Evolutionary conservation across 805 yeast genomes (phyloP).

Genomic region (Candida berthetii): DNA sequence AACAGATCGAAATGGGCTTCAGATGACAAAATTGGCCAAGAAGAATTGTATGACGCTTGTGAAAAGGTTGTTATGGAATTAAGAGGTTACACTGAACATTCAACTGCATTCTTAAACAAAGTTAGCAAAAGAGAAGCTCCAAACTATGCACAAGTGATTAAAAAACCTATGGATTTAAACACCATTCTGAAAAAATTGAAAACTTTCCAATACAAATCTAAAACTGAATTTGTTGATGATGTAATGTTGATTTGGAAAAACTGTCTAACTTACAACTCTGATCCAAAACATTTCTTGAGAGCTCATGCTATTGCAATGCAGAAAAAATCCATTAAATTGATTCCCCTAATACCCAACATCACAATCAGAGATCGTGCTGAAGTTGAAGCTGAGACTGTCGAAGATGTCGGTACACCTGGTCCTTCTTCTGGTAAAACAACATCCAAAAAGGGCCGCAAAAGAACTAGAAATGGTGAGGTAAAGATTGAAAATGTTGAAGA

Average conservation of each 20-base stretch:
- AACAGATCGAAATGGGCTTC: constrained; percentile 97
- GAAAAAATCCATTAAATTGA: constrained; percentile 68
- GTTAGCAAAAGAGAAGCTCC: constrained; percentile 99
- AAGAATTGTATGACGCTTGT: constrained; percentile 94
- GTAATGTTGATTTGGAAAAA: constrained; percentile 93
- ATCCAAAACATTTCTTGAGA: constrained; percentile 86
- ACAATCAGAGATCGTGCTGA: constrained; percentile 67
- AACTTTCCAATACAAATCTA: constrained; percentile 72
- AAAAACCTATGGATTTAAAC: constrained; percentile 93
- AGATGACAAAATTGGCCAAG: constrained; percentile 94
- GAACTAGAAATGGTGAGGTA: constrained; percentile 28
- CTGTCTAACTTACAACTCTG: constrained; percentile 88
- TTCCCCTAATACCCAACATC: constrained; percentile 88
- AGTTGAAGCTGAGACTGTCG: constrained; percentile 44
- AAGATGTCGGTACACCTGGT: constrained; percentile 19
- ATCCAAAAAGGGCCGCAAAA: constrained; percentile 32
- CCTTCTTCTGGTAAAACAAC: constrained; percentile 24
- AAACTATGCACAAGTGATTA: constrained; percentile 84
- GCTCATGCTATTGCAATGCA: constrained; percentile 96
- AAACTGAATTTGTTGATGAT: constrained; percentile 91
- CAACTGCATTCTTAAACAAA: constrained; percentile 90
- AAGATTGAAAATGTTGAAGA: constrained; percentile 16
- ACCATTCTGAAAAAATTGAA: constrained; percentile 90
- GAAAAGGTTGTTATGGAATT: constrained; percentile 90
- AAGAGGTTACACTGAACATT: constrained; percentile 90